A percentile compares a stretch with the other conserved stretches of the same genome.
These are phyloP conservation scores for Cadophora sp. DNA, from an alignment of 2,329 filamentous ascomycete genomes.

Conservation along the genomic window DNA sequence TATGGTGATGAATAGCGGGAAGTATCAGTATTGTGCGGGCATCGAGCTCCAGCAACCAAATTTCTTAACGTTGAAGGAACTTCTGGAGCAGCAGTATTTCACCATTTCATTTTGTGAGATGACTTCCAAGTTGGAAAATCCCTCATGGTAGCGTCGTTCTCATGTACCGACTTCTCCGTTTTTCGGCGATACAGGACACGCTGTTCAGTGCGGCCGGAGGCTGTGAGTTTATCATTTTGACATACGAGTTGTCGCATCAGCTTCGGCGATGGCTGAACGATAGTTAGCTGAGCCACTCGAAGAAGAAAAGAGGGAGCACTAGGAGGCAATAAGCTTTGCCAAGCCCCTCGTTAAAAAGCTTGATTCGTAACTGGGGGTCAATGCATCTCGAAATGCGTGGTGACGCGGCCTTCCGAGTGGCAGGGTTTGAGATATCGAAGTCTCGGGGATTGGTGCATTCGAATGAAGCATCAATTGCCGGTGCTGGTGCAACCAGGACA, in stretches of 20 bases:
- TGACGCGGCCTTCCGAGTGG: conserved; percentile 17
- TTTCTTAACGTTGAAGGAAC: neutral
- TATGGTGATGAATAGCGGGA: neutral
- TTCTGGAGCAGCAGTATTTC: neutral
- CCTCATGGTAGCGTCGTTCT: neutral
- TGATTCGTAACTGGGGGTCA: conserved; percentile 7
- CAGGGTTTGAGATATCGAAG: conserved; percentile 13
- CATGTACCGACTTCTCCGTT: neutral
- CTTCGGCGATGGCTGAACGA: neutral
- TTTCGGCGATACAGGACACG: neutral
- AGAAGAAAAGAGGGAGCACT: neutral
- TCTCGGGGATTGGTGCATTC: neutral
- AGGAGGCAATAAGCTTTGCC: conserved; percentile 24
- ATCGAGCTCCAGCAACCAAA: neutral
- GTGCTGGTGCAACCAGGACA: neutral
- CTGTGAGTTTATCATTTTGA: neutral
- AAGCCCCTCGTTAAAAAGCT: conserved; percentile 25
- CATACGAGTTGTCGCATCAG: neutral
- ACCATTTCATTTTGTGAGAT: neutral
- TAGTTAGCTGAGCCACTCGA: neutral
- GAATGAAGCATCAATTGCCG: conserved; percentile 1
- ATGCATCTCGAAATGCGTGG: neutral
- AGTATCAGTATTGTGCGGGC: neutral
- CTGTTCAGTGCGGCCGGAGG: neutral
- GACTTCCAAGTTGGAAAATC: neutral